Percentiles rank a stretch among this genome's conserved stretches.
Conservation (phyloP, 2,329 filamentous ascomycete genomes). For the Nemania diffusa region DNA sequence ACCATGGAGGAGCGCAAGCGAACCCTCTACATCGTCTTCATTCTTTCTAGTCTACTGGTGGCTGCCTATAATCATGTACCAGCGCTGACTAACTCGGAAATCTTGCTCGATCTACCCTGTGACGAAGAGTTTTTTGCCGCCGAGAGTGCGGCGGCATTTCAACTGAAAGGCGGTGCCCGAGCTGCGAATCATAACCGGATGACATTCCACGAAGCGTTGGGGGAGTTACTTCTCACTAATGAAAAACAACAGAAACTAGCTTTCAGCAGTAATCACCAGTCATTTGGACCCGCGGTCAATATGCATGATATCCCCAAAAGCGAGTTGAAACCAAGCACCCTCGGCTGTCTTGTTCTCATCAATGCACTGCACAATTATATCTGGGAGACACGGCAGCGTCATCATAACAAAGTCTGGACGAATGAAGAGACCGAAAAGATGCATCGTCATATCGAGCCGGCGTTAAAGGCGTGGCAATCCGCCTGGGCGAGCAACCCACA, state of each 20-base stretch:
- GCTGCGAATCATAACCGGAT: conserved; percentile 76
- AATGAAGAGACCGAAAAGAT: conserved; percentile 93
- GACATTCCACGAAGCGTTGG: conserved; percentile 85
- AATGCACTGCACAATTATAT: conserved; percentile 98
- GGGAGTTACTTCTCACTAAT: conserved; percentile 81
- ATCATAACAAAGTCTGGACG: conserved; percentile 90
- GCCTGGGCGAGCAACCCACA: conserved; percentile 90
- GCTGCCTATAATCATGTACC: conserved; percentile 94
- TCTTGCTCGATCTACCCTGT: conserved; percentile 87
- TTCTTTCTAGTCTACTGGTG: conserved; percentile 88
- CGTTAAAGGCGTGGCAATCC: conserved; percentile 91
- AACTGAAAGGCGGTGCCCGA: conserved; percentile 76
- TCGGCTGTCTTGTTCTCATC: conserved; percentile 90
- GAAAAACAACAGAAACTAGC: conserved; percentile 68
- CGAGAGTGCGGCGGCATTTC: conserved; percentile 84
- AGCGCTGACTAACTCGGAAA: conserved; percentile 92
- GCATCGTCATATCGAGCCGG: conserved; percentile 94
- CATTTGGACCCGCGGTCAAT: conserved; percentile 59
- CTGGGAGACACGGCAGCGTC: conserved; percentile 93
- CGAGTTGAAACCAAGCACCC: conserved; percentile 84
- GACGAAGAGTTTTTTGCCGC: conserved; percentile 92
- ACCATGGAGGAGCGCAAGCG: conserved; percentile 88
- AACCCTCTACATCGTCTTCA: conserved; percentile 90
- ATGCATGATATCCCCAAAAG: conserved; percentile 64
- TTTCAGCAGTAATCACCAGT: conserved; percentile 54